Evolutionary conservation across 1,284 basidiomycete genomes (phyloP), one percentile per base, ranked within the genome.

Genomic region (Singerocomus rubriflavus): DNA sequence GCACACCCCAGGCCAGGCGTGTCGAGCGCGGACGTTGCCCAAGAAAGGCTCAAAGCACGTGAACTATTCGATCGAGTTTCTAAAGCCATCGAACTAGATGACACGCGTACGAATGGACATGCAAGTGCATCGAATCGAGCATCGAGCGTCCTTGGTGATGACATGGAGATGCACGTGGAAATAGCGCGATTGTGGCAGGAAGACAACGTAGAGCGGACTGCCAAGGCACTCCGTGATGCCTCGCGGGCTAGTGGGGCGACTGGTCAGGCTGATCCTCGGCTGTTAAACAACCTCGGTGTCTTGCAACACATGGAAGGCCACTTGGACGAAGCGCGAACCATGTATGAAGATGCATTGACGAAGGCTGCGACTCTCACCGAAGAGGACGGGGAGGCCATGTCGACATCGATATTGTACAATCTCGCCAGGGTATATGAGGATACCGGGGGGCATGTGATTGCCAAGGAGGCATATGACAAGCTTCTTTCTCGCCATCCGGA

Each of bases 361-460:
- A 78, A 73, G 52, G 80, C 81, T 1, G 68, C 80, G 2, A 65
- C 66, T 27, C 71, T 79, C 14, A 74, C 70, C 4, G 65, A 77
- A 1, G 78, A 79, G 30, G 73, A 75, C 21, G 78, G 78, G 0
- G 88, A 91, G 62, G 78, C 74, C 2, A 79, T 90, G 68, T 84
- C 88, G 41, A 93, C 91, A 0, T 85, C 89, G 0, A 81, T 93
- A 30, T 70, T 93, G 44, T 97, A 92, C 70, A 97, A 98, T 64
- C 81, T 96, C 14, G 94, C 88, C 0, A 76, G 93, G 50, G 84
- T 88, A 13, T 93, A 92, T 61, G 94, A 98, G 67, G 90, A 93
- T 48, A 76, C 81, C 50, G 86, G 87, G 0, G 84, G 91, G 38
- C 74, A 78, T 4, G 74, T 70, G 1, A 78, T 85, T 59, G 93